Evolutionary conservation across 108 stramenopile species (phyloP).

Genomic region (Stephanodiscus minutulus): DNA sequence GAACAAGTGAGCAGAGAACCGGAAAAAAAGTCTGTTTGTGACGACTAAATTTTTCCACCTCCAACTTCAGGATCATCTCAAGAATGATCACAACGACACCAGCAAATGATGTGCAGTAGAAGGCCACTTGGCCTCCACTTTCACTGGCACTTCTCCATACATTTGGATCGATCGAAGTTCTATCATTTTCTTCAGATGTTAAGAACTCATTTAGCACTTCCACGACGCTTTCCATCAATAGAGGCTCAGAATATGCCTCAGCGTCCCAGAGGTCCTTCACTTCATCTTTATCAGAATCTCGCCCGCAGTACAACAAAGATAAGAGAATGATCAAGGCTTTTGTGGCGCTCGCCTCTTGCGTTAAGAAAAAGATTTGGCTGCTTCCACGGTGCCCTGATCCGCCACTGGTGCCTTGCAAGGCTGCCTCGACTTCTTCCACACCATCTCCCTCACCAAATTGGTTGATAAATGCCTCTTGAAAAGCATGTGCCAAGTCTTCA

Average conservation of each 20-base stretch:
- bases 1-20: conserved; percentile 66
- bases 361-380: conserved; percentile 86
- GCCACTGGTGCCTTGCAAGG: conserved; percentile 51
- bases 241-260: conserved; percentile 64
- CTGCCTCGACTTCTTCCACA: conserved; percentile 74
- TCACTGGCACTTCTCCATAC: conserved; percentile 78
- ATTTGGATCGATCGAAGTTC: conserved; percentile 69
- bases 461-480: conserved; percentile 78
- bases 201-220: conserved; percentile 74
- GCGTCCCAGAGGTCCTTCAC: conserved; percentile 49
- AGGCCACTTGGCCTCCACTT: conserved; percentile 78
- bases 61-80: conserved; percentile 56
- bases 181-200: conserved; percentile 69
- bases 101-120: conserved; percentile 85
- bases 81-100: conserved; percentile 74
- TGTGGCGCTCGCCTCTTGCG: conserved; percentile 83
- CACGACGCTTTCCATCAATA: conserved; percentile 57
- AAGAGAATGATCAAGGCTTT: conserved; percentile 67
- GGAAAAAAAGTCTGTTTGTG: conserved; percentile 69
- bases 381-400: conserved; percentile 65
- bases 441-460: conserved; percentile 82
- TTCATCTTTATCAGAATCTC: conserved; percentile 6
- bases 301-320: conserved; percentile 54
- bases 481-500: conserved; percentile 69
- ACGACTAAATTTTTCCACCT: conserved; percentile 53